These are phyloP conservation scores for Cnidoscolus chayamansa DNA, from an alignment of 441 rosid species.

Conservation along the genomic window DNA sequence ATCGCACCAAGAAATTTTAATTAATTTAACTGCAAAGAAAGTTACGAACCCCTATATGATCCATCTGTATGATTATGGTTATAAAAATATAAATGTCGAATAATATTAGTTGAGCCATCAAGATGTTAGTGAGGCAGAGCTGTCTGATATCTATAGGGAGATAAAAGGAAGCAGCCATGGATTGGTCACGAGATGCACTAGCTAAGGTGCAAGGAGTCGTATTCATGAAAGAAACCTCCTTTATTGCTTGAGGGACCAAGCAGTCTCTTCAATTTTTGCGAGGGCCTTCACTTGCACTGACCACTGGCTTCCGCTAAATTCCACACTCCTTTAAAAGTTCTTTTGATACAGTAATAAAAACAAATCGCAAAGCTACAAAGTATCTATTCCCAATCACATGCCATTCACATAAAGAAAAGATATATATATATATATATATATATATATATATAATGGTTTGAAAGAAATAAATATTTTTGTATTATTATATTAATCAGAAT, in stretches of 20 bases:
- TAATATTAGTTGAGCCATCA: not conserved
- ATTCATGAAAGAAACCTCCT: conserved; percentile 23
- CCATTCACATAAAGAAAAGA: conserved; percentile 11
- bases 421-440: no score
- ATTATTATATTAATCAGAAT: conserved; percentile 32
- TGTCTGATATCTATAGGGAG: conserved; percentile 22
- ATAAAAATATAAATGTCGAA: no score
- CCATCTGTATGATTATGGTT: not conserved
- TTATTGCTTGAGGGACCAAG: conserved; percentile 49
- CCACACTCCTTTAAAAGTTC: conserved; percentile 16
- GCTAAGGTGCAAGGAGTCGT: conserved; percentile 17
- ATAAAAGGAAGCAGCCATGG: conserved; percentile 22
- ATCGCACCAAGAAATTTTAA: no score
- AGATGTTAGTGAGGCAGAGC: conserved; percentile 11
- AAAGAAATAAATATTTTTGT: conserved; percentile 1
- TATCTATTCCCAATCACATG: conserved; percentile 43
- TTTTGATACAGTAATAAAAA: conserved; percentile 26
- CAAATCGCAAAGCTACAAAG: conserved; percentile 54
- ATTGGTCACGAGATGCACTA: conserved; percentile 25
- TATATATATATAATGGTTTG: no score
- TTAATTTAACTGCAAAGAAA: no score
- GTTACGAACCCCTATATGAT: not conserved
- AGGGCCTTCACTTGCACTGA: conserved; percentile 16
- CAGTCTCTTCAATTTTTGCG: conserved; percentile 24
- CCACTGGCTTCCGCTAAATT: conserved; percentile 29